Evolutionary conservation across 495 filamentous ascomycete species (phyloP).

Genomic region (Apodospora peruviana): DNA sequence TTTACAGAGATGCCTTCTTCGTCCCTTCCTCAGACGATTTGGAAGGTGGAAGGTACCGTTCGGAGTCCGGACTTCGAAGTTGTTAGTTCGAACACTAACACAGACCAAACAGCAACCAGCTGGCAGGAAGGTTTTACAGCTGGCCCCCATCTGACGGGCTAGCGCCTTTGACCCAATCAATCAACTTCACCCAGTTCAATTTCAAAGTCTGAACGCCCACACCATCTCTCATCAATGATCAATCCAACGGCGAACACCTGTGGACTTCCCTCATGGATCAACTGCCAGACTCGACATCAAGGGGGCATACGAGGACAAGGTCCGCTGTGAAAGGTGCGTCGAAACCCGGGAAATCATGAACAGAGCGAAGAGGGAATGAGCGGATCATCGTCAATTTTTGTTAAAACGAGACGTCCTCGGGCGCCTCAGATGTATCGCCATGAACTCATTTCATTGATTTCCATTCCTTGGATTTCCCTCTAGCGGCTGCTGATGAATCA

Average conservation of each 20-base stretch:
- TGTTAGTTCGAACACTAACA: not conserved
- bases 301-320: slow-evolving; percentile 33
- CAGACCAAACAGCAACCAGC: not conserved
- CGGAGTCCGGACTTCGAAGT: not conserved
- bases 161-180: not conserved
- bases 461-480: too few species aligned
- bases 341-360: not conserved
- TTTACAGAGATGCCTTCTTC: too few species aligned
- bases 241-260: not conserved
- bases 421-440: not conserved
- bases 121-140: not conserved
- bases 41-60: not conserved
- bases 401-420: not conserved
- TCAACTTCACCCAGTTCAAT: not conserved
- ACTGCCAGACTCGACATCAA: slow-evolving; percentile 13
- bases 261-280: slow-evolving; percentile 27
- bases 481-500: too few species aligned
- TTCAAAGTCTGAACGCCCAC: not conserved
- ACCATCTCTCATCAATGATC: not conserved
- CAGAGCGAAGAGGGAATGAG: not conserved
- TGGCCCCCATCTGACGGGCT: not conserved
- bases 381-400: too few species aligned
- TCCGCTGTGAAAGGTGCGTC: slow-evolving; percentile 36
- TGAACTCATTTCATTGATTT: not conserved
- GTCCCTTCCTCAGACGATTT: not conserved